Evolutionary conservation across 2,329 filamentous ascomycete genomes (phyloP).

Genomic region (Penicillium sp.): DNA sequence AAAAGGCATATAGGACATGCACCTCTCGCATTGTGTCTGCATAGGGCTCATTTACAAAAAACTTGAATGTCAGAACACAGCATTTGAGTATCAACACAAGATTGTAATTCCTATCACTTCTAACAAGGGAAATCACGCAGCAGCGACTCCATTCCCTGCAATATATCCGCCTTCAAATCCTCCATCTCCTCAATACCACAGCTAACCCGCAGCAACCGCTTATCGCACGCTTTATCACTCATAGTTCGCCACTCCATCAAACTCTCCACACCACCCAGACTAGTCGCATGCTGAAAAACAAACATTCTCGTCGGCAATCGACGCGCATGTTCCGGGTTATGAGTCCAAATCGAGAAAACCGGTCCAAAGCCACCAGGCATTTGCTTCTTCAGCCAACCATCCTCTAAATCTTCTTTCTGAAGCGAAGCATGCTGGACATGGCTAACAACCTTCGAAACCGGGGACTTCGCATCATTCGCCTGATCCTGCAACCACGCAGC

Average conservation of each 20-base stretch:
- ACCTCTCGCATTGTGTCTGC: too few species aligned
- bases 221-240: conserved; percentile 73
- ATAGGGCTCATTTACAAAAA: too few species aligned
- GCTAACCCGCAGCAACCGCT: conserved; percentile 73
- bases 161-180: conserved; percentile 11
- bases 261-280: conserved; percentile 89
- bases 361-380: conserved; percentile 91
- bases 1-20: too few species aligned
- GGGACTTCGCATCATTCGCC: conserved; percentile 38
- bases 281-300: conserved; percentile 93
- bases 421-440: conserved; percentile 77
- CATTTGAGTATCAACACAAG: too few species aligned
- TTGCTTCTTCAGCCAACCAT: conserved; percentile 72
- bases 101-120: neutral
- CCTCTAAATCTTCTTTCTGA: conserved; percentile 58
- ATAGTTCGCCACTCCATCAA: conserved; percentile 95
- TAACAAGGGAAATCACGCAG: neutral
- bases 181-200: conserved; percentile 69
- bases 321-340: conserved; percentile 61
- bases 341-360: conserved; percentile 75
- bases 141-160: conserved; percentile 8
- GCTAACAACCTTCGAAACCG: conserved; percentile 56
- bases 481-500: conserved; percentile 68
- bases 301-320: conserved; percentile 72
- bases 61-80: too few species aligned